Base-by-base conservation (phyloP, 2,329 filamentous ascomycete species). In the Aspergillus sp. region DNA sequence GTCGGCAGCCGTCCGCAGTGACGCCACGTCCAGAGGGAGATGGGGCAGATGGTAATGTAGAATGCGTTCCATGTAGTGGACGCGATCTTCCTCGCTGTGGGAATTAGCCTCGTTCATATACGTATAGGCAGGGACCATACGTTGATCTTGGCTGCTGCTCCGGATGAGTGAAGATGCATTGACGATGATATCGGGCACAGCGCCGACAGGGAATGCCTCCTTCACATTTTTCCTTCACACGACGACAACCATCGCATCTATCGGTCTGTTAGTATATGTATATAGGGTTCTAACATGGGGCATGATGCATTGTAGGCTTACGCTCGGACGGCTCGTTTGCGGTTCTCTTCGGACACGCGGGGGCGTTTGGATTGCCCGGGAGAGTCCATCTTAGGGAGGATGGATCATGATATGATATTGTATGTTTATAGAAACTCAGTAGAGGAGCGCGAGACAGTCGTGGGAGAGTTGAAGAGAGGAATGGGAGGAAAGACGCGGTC, bases 141-240 rank as follows among this genome's bases (percentile, higher is more conserved):
- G 63, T 57, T 19, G 62, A 64, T 35, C 65, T 59, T 38, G 49
- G 47, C 50, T 51, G 55, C 39, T 61, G 61, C 41, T 68, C 65
- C 32, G 64, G 59, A 43, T 65, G 67, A 7, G 66, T 67, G 52
- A 77, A 77, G 48, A 73, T 67, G 58, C 76, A 78, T 53, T 71
- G 70, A 39, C 75, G 70, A 48, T 70, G 71, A 52, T 77, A 71
- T 48, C 73, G 73, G 47, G 71, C 65, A 56, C 76, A 79, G 46
- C 76, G 65, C 41, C 73, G 72, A 55, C 76, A 79, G 2, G 76
- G 76, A 12, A 76, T 66, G 43, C 75, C 76, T 41, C 76, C 76
- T 53, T 78, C 75, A 54, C 76, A 79, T 61, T 78, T 77, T 58
- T 79, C 76, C 56, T 79, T 79, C 48, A 75, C 69, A 51, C 74